Evolutionary conservation across 176 grass and related monocot genomes (phyloP).

Genomic region (Cenchrus americanus): DNA sequence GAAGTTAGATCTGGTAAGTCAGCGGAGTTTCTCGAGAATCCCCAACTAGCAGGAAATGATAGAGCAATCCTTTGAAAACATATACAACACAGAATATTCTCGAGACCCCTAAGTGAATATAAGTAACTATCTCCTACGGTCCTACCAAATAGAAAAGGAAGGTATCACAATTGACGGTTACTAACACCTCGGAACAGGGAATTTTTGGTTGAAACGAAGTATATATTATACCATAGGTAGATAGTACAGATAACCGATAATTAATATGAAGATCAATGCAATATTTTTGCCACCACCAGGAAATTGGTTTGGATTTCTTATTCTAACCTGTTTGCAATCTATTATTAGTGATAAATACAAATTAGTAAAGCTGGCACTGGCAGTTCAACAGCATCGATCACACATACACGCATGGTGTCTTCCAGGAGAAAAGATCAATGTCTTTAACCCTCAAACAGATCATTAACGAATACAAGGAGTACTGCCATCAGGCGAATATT

Average conservation of each 20-base stretch:
- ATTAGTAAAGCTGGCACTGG: slow-evolving; percentile 7
- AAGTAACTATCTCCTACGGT: neutral
- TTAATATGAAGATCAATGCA: neutral
- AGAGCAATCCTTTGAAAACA: slow-evolving; percentile 2
- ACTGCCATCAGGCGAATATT: neutral
- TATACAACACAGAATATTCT: neutral
- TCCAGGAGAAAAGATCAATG: slow-evolving; percentile 7
- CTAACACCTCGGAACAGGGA: neutral
- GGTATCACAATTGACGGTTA: neutral
- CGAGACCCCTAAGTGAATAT: neutral
- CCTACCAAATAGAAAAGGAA: slow-evolving; percentile 3
- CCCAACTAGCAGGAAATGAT: neutral
- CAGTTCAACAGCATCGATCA: slow-evolving; percentile 7
- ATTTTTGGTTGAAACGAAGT: slow-evolving; percentile 8
- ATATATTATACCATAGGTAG: neutral
- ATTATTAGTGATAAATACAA: neutral
- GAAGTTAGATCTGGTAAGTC: neutral
- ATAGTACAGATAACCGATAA: neutral
- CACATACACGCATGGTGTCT: neutral
- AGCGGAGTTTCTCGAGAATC: neutral
- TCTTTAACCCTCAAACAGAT: neutral
- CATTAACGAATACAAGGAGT: slow-evolving; percentile 8
- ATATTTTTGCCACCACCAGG: neutral
- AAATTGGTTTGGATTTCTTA: slow-evolving; percentile 28
- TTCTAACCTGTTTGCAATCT: slow-evolving; percentile 20